A percentile compares a stretch with the other conserved stretches of the same genome.
Conservation (phyloP, 2,329 filamentous ascomycete genomes). For the Epichloe festucae region DNA sequence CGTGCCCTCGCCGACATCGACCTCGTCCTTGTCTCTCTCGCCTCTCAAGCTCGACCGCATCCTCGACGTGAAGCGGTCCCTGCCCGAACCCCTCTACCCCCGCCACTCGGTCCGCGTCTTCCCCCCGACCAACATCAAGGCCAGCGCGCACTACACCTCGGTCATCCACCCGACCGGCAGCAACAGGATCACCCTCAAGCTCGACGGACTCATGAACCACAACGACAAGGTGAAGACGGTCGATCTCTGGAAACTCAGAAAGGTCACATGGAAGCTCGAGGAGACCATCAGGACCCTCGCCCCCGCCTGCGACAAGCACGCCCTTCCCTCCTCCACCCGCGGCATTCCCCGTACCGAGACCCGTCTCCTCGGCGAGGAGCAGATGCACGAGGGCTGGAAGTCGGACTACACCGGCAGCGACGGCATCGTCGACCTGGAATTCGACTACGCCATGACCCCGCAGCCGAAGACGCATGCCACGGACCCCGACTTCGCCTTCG, state of each 20-base stretch:
- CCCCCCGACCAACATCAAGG: slow-evolving; percentile 81
- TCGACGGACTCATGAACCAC: slow-evolving; percentile 70
- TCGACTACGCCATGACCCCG: slow-evolving; percentile 38
- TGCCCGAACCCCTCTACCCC: slow-evolving; percentile 60
- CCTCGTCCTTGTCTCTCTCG: slow-evolving; percentile 15
- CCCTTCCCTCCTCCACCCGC: slow-evolving; percentile 40
- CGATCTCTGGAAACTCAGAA: slow-evolving; percentile 74
- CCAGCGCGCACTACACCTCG: slow-evolving; percentile 67
- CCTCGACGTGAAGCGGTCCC: slow-evolving; percentile 65
- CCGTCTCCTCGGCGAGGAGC: slow-evolving; percentile 66
- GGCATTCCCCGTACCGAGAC: slow-evolving; percentile 62
- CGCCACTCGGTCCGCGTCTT: slow-evolving; percentile 91
- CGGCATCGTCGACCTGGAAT: slow-evolving; percentile 44
- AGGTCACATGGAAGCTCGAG: slow-evolving; percentile 86
- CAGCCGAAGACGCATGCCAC: slow-evolving; percentile 31
- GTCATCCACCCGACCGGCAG: slow-evolving; percentile 77
- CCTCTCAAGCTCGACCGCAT: slow-evolving; percentile 50
- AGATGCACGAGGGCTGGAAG: slow-evolving; percentile 85
- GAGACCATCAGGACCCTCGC: slow-evolving; percentile 72
- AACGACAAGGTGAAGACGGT: slow-evolving; percentile 60
- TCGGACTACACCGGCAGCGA: slow-evolving; percentile 41
- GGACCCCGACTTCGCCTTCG: slow-evolving; percentile 50
- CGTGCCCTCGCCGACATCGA: slow-evolving; percentile 21
- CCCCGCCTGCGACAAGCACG: slow-evolving; percentile 67
- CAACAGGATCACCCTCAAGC: slow-evolving; percentile 65